phyloP scores from a whole-genome alignment of 176 grass and related monocot species.

The Aegilops tauschii region DNA sequence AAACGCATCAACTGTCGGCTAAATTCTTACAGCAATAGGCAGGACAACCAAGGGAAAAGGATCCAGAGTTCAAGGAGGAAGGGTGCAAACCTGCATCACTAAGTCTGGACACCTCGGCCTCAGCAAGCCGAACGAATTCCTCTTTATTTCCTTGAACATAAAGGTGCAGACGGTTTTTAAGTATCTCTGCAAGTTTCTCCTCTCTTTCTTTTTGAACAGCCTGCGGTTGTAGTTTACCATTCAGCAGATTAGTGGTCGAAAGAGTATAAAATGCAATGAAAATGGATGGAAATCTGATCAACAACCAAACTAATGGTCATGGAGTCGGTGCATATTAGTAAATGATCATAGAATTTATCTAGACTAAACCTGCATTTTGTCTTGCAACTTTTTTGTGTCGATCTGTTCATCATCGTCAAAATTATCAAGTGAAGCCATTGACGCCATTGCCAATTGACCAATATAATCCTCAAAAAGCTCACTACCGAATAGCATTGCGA shows the following conservation, averaged over 20 bases:
- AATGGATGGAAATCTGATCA: not conserved
- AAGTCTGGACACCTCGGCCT: conserved; percentile 85
- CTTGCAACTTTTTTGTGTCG: conserved; percentile 72
- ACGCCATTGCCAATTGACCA: conserved; percentile 94
- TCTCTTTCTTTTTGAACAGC: conserved; percentile 93
- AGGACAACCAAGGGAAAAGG: not conserved
- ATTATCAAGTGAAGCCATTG: conserved; percentile 94
- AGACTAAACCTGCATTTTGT: conserved; percentile 58
- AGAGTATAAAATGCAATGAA: conserved; percentile 34
- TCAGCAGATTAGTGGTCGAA: conserved; percentile 21
- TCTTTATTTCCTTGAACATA: conserved; percentile 91
- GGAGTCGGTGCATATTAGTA: conserved; percentile 1
- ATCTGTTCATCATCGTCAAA: conserved; percentile 72
- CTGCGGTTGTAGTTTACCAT: conserved; percentile 37
- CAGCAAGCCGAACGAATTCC: conserved; percentile 60
- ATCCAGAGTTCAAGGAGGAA: not conserved
- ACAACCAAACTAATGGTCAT: not conserved
- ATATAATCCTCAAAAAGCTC: conserved; percentile 98
- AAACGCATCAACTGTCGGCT: not conserved
- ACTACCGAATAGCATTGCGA: conserved; percentile 96
- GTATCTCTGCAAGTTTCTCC: conserved; percentile 77
- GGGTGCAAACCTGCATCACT: conserved; percentile 67
- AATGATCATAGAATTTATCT: conserved; percentile 10
- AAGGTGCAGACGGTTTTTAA: conserved; percentile 67
- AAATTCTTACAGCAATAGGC: conserved; percentile 16